A percentile compares a stretch with the other conserved stretches of the same genome.
Evolutionary conservation across 306 rosid species (phyloP).

Genomic region (Quercus mongolica): DNA sequence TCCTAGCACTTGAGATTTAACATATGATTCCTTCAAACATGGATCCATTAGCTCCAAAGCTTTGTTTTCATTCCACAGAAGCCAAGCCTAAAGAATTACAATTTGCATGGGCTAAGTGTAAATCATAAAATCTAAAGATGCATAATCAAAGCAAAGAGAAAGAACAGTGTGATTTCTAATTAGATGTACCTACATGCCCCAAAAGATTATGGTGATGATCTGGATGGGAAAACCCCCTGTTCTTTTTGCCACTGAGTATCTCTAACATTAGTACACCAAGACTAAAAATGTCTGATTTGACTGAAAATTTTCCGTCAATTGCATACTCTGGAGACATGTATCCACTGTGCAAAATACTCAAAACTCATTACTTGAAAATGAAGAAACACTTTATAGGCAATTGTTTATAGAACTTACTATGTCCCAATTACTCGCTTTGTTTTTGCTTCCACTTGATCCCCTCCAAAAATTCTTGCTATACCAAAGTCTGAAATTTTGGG

Average conservation of each 20-base stretch:
- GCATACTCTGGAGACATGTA: conserved; percentile 52
- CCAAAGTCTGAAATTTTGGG: conserved; percentile 60
- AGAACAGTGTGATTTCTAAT: neutral
- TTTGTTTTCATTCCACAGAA: conserved; percentile 17
- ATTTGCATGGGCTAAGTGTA: too few species aligned
- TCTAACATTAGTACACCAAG: conserved; percentile 46
- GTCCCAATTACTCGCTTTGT: conserved; percentile 52
- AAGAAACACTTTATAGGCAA: too few species aligned
- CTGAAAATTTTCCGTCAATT: conserved; percentile 32
- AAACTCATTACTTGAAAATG: too few species aligned
- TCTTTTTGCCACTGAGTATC: conserved; percentile 48
- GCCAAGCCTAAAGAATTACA: conserved; percentile 17
- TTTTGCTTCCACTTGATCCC: conserved; percentile 42
- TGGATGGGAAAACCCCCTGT: conserved; percentile 31
- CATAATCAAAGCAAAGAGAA: too few species aligned
- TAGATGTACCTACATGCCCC: conserved; percentile 32
- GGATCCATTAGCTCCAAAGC: conserved; percentile 20
- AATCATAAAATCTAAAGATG: too few species aligned
- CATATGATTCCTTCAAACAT: neutral
- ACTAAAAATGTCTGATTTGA: conserved; percentile 41
- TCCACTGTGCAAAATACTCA: conserved; percentile 20
- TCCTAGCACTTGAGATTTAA: conserved; percentile 18
- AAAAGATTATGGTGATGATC: conserved; percentile 34
- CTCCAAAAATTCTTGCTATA: conserved; percentile 37
- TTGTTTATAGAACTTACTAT: conserved; percentile 26